Base-by-base conservation (phyloP, 306 rosid genomes). In the Lathyrus sativus region DNA sequence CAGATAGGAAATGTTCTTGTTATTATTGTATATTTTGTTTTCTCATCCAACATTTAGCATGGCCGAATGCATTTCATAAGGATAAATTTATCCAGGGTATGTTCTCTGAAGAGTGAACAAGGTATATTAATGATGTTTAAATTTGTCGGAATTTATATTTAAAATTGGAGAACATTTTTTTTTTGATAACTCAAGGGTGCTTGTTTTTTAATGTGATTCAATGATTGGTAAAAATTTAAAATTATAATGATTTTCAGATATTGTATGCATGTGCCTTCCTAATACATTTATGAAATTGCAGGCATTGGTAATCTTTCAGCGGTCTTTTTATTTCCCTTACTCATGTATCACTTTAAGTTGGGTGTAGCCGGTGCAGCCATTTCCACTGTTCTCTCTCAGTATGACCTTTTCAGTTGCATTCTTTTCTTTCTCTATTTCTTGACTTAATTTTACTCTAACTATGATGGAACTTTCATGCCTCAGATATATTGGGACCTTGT, bases 321-420 rank as follows among this genome's bases (percentile, higher is more conserved):
- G 35, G 92, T 86, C 48, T 38, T 89, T 74, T 86, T 90, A 53
- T 85, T 85, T 76, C 99, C 99, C 56, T 63, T 85, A 62, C 89
- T 90, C 54, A 93, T 93, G 79, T 85, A 90, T 81, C 78, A 71
- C 79, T 84, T 88, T 70, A 68, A 71, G 74, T 73, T 90, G 97
- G 97, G 99, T 54, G 87, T 77, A 73, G 85, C 82, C 70, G 99
- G 99, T 48, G 99, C 99, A 19, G 97, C 95, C 78, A 75, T 90
- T 62, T 88, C 99, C 63, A 85, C 95, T 9, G 97, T 93, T 75
- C 57, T 90, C 70, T 93, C 98, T 65, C 99, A 93, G 99, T 93
- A 88, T 65, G 97, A 78, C 49, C 62, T 75, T 76, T 62, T 62
- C 73, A 50, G 57, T 11, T 35, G 43, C 28, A 75, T 45, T 74